A percentile compares a stretch with the other conserved stretches of the same genome.
Evolutionary conservation across 371 early-diverging fungal species (phyloP).

Genomic region (Blakeslea trispora): DNA sequence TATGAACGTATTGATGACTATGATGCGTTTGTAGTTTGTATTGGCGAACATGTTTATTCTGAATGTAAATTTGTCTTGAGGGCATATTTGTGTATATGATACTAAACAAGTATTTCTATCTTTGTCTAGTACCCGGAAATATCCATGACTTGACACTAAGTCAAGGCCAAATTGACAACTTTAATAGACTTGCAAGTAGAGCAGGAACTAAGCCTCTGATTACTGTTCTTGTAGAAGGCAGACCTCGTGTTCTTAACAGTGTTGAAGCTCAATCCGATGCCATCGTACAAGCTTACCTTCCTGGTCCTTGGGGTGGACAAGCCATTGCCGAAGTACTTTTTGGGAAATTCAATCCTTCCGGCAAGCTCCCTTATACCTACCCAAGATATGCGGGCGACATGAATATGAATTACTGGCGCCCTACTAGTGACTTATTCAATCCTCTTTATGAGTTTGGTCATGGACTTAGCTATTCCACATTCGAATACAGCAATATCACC

Average conservation of each 20-base stretch:
- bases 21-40: slow-evolving; percentile 47
- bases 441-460: slow-evolving; percentile 65
- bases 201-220: slow-evolving; percentile 39
- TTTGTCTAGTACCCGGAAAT: slow-evolving; percentile 46
- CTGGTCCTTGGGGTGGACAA: slow-evolving; percentile 64
- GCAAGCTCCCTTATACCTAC: slow-evolving; percentile 56
- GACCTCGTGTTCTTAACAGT: slow-evolving; percentile 57
- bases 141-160: slow-evolving; percentile 55
- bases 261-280: slow-evolving; percentile 45
- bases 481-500: slow-evolving; percentile 48
- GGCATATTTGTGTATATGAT: too few relatives aligned
- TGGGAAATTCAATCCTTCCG: slow-evolving; percentile 55
- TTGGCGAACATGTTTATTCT: slow-evolving; percentile 57
- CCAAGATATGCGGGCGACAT: slow-evolving; percentile 50
- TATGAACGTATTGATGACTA: slow-evolving; percentile 33
- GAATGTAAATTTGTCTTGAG: slow-evolving; percentile 32
- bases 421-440: slow-evolving; percentile 37
- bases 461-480: slow-evolving; percentile 61
- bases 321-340: slow-evolving; percentile 60
- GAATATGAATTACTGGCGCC: slow-evolving; percentile 36
- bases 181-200: slow-evolving; percentile 25
- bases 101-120: neutral
- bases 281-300: slow-evolving; percentile 55
- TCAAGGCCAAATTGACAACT: slow-evolving; percentile 47
- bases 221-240: slow-evolving; percentile 57